phyloP scores from a whole-genome alignment of 768 basidiomycete genomes.

The Rhodotorula graminis region DNA sequence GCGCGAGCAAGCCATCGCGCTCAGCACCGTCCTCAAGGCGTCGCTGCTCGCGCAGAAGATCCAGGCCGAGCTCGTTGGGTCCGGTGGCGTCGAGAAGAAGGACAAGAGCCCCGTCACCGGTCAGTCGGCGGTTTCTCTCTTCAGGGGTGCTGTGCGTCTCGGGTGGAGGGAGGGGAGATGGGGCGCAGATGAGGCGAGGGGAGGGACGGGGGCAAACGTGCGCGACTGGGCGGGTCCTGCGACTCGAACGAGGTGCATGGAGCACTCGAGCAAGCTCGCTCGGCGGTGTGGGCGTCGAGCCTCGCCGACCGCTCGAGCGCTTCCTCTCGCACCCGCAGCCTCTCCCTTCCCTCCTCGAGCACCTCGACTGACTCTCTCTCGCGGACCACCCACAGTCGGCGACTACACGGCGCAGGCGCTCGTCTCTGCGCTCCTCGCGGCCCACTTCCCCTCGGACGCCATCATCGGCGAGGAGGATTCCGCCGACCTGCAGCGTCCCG shows the following conservation, averaged over 20 bases:
- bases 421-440: conserved; percentile 69
- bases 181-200: background rate
- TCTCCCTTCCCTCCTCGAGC: too few species aligned
- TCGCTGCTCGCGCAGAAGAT: conserved; percentile 76
- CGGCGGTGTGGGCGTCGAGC: background rate
- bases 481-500: conserved; percentile 58
- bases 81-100: conserved; percentile 67
- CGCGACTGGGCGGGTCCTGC: too few species aligned
- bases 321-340: too few species aligned
- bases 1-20: conserved; percentile 71
- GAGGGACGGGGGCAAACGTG: background rate
- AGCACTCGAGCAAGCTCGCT: too few species aligned
- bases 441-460: conserved; percentile 74
- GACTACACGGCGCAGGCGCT: conserved; percentile 93
- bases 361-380: background rate
- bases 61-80: conserved; percentile 75
- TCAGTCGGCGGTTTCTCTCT: conserved; percentile 43
- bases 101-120: conserved; percentile 92
- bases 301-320: too few species aligned
- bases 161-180: background rate
- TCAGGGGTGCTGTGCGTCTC: background rate
- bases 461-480: conserved; percentile 97
- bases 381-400: conserved; percentile 57
- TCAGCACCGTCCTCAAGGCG: conserved; percentile 81
- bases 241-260: too few species aligned